Percentiles rank a stretch among this genome's conserved stretches.
Evolutionary conservation across 768 basidiomycete species (phyloP).

Genomic region (Sarcomyxa edulis): DNA sequence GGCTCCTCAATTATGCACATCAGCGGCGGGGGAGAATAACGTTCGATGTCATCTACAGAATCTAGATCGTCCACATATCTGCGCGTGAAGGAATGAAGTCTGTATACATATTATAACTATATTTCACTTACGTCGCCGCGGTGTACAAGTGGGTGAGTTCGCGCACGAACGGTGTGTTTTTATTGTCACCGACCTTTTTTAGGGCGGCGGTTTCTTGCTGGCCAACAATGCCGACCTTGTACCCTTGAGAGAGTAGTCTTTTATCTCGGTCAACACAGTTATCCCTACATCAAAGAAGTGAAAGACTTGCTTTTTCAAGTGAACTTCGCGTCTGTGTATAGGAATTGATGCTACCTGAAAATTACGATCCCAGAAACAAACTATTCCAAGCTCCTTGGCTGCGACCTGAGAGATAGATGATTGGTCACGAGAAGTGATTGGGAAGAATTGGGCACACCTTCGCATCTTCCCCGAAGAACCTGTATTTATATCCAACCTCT

Average conservation of each 20-base stretch:
- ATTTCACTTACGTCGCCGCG: slow-evolving; percentile 78
- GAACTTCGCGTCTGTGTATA: slow-evolving; percentile 57
- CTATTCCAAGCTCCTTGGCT: slow-evolving; percentile 73
- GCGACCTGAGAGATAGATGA: slow-evolving; percentile 44
- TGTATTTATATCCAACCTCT: slow-evolving; percentile 81
- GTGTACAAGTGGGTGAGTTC: slow-evolving; percentile 79
- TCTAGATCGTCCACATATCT: slow-evolving; percentile 84
- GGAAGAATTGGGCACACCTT: slow-evolving; percentile 34
- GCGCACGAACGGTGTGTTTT: slow-evolving; percentile 68
- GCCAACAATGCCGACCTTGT: slow-evolving; percentile 79
- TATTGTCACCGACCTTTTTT: slow-evolving; percentile 77
- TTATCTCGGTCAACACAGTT: slow-evolving; percentile 5
- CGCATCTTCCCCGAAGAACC: slow-evolving; percentile 82
- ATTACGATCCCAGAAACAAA: slow-evolving; percentile 66
- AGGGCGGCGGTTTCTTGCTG: slow-evolving; percentile 87
- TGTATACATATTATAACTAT: no score
- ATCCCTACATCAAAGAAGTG: background rate
- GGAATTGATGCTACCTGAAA: slow-evolving; percentile 76
- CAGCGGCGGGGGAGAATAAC: slow-evolving; percentile 53
- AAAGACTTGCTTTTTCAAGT: slow-evolving; percentile 65
- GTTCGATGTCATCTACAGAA: slow-evolving; percentile 58
- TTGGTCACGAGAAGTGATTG: slow-evolving; percentile 4
- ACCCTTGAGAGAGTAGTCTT: slow-evolving; percentile 73
- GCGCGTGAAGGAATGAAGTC: slow-evolving; percentile 6
- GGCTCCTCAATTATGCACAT: slow-evolving; percentile 72